phyloP scores from a whole-genome alignment of 495 filamentous ascomycete species.

The Penicillium simplicissimum region DNA sequence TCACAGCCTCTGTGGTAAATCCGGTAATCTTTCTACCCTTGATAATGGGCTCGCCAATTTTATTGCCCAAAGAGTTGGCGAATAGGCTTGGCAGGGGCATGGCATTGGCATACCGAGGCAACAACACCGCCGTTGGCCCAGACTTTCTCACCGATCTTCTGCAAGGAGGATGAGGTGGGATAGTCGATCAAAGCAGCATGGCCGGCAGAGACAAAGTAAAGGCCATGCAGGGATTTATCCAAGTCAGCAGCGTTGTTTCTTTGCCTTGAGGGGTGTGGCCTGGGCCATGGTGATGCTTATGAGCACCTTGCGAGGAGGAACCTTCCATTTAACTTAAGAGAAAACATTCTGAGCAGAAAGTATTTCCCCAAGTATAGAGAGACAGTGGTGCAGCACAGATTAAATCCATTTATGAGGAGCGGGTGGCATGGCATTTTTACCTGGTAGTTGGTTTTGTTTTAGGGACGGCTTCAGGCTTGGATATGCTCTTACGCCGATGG shows the following conservation, averaged over 20 bases:
- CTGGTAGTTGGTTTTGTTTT: too few species aligned
- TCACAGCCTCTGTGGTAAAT: slow-evolving; percentile 46
- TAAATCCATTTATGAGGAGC: too few species aligned
- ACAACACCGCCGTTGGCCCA: slow-evolving; percentile 46
- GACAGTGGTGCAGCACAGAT: too few species aligned
- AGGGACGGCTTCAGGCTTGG: too few species aligned
- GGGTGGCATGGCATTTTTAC: too few species aligned
- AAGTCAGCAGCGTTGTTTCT: slow-evolving; percentile 37
- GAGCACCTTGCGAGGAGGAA: slow-evolving; percentile 42
- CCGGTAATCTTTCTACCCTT: slow-evolving; percentile 44
- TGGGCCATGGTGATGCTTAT: slow-evolving; percentile 50
- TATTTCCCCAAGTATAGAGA: too few species aligned
- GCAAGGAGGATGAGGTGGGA: slow-evolving; percentile 38
- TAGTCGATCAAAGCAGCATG: slow-evolving; percentile 50
- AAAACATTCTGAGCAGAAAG: too few species aligned
- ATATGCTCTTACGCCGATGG: too few species aligned
- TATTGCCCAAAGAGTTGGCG: slow-evolving; percentile 35
- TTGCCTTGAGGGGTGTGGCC: slow-evolving; percentile 45
- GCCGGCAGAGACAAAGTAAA: slow-evolving; percentile 49
- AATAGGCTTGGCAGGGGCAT: slow-evolving; percentile 43
- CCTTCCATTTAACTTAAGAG: too few species aligned
- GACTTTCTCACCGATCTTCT: slow-evolving; percentile 40
- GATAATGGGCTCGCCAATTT: slow-evolving; percentile 44
- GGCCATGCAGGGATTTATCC: slow-evolving; percentile 35
- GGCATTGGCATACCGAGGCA: slow-evolving; percentile 41